A percentile compares a stretch with the other conserved stretches of the same genome.
phyloP scores from a whole-genome alignment of 306 rosid genomes.

The Canavalia gladiata region DNA sequence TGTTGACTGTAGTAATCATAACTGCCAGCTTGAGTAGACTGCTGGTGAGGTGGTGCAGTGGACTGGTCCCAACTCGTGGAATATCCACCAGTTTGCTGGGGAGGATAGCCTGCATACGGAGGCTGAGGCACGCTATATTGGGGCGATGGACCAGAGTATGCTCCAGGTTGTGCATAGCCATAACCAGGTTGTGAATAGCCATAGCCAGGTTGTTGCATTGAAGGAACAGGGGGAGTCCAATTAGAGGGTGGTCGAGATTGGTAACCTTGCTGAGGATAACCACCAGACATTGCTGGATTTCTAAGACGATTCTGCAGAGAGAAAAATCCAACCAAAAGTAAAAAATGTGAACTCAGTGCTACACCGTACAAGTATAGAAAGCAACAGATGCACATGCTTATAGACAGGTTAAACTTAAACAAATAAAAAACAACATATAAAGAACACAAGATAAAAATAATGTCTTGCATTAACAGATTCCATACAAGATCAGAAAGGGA shows the following conservation, averaged over 20 bases:
- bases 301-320: constrained; percentile 80
- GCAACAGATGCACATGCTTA: constrained; percentile 45
- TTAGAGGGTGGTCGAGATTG: constrained; percentile 86
- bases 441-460: constrained; percentile 7
- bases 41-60: constrained; percentile 69
- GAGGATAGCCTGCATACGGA: constrained; percentile 78
- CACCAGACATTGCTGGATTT: constrained; percentile 79
- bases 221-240: constrained; percentile 87
- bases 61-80: constrained; percentile 89
- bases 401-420: constrained; percentile 33
- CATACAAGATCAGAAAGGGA: constrained; percentile 67
- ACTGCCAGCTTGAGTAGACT: constrained; percentile 69
- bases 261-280: constrained; percentile 92
- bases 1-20: constrained; percentile 89
- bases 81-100: constrained; percentile 78
- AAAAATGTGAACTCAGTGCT: constrained; percentile 53
- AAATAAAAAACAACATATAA: constrained; percentile 42
- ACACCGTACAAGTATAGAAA: constrained; percentile 38
- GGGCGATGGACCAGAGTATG: constrained; percentile 77
- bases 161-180: constrained; percentile 87
- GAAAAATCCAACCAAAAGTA: constrained; percentile 55
- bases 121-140: constrained; percentile 83
- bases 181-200: constrained; percentile 80
- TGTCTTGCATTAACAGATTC: constrained; percentile 58
- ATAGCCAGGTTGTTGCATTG: constrained; percentile 84